These are phyloP conservation scores for Ceratocystiopsis sp. DNA, from an alignment of 2,329 filamentous ascomycete genomes.

Conservation along the genomic window DNA sequence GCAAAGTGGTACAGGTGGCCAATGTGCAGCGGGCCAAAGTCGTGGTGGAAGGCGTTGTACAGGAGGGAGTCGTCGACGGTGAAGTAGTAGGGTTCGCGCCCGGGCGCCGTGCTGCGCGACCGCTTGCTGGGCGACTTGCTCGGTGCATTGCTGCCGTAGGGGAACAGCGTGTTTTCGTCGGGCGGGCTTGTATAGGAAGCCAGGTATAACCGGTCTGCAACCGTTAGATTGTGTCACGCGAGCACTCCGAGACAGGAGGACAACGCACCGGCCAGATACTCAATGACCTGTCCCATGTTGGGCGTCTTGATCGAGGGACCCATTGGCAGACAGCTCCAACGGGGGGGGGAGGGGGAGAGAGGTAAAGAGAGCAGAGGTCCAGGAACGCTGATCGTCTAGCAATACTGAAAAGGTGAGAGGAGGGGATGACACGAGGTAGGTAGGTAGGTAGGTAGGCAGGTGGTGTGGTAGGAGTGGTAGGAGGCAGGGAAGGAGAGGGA, in stretches of 20 bases:
- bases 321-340: slow-evolving; percentile 22
- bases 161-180: slow-evolving; percentile 67
- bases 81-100: slow-evolving; percentile 75
- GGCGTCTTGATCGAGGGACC: slow-evolving; percentile 31
- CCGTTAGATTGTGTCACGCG: neutral
- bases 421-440: slow-evolving; percentile 2
- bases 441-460: too few species aligned
- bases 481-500: neutral
- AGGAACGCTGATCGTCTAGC: neutral
- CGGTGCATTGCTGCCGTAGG: slow-evolving; percentile 45
- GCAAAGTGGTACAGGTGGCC: slow-evolving; percentile 94
- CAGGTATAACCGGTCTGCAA: slow-evolving; percentile 77
- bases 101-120: slow-evolving; percentile 41
- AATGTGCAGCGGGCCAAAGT: slow-evolving; percentile 95
- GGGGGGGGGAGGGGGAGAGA: neutral
- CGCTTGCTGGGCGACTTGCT: slow-evolving; percentile 56
- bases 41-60: slow-evolving; percentile 97
- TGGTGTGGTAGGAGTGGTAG: neutral
- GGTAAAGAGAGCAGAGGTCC: neutral
- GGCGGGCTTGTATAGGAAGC: slow-evolving; percentile 78
- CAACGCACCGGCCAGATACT: slow-evolving; percentile 79
- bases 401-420: neutral
- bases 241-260: neutral
- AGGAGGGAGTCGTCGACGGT: slow-evolving; percentile 81
- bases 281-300: slow-evolving; percentile 76